Percentiles rank a stretch among this genome's conserved stretches.
phyloP scores from a whole-genome alignment of 2,329 filamentous ascomycete species.

The Colletotrichum ledebouriae region DNA sequence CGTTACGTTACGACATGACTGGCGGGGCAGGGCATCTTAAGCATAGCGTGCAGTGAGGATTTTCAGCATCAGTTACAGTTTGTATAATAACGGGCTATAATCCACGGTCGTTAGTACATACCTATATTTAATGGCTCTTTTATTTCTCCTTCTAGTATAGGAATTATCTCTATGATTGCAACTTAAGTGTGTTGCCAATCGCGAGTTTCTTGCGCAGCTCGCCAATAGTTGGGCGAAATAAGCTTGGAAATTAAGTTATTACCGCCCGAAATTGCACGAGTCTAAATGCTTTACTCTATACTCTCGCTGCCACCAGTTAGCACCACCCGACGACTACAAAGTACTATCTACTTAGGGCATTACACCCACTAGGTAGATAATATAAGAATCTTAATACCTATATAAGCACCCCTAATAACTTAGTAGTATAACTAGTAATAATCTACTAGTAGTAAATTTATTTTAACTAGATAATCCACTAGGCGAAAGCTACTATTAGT shows the following conservation, averaged over 20 bases:
- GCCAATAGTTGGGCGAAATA: slow-evolving; percentile 4
- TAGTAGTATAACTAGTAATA: no score
- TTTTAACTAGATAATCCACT: no score
- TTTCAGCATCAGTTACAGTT: slow-evolving; percentile 45
- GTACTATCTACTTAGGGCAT: no score
- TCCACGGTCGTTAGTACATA: slow-evolving; percentile 44
- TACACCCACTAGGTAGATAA: no score
- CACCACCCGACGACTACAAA: no score
- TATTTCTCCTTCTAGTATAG: slow-evolving; percentile 5
- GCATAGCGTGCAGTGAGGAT: slow-evolving; percentile 49
- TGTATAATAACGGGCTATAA: slow-evolving; percentile 45
- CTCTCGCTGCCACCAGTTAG: no score
- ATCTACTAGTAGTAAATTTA: no score
- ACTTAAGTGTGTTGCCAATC: background rate
- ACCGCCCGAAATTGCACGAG: slow-evolving; percentile 24
- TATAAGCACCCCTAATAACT: no score
- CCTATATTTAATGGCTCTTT: slow-evolving; percentile 41
- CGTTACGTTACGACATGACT: slow-evolving; percentile 41
- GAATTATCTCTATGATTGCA: background rate
- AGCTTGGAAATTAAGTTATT: slow-evolving; percentile 15
- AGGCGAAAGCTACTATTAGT: no score
- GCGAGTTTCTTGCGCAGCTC: background rate
- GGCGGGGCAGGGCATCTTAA: slow-evolving; percentile 46
- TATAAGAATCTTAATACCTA: no score
- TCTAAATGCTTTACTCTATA: background rate